Base-by-base conservation (phyloP, 2,329 filamentous ascomycete genomes). In the Grosmannia huntii region DNA sequence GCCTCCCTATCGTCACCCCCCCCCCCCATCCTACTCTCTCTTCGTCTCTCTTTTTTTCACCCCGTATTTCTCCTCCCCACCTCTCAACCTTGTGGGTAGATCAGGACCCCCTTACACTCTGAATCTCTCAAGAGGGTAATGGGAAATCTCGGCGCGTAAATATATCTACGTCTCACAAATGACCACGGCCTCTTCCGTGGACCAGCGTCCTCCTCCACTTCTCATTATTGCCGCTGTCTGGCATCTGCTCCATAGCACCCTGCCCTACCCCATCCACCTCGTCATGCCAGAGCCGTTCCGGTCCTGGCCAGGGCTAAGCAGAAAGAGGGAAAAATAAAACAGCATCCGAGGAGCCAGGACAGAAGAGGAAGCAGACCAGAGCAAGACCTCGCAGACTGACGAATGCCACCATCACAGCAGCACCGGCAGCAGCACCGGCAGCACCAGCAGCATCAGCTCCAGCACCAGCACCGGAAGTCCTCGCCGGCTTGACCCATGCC, bases 61-160 rank as follows among this genome's bases (percentile, higher is more conserved):
- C 50, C 49, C 49, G 41, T 57, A 25, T 55, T 56, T 54, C 23
- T 12, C 48, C 56, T 55, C 60, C 56, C 60, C 58, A 58, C 59
- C 56, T 59, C 38, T 57, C 59, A 60, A 58, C 56, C 61, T 59
- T 57, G 58, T 23, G 51, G 59, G 57, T 53, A 59, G 59, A 60
- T 59, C 57, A 56, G 23, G 19, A 50, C 48, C 59, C 57, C 57
- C 25, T 46, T 36, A 44, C 33, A 54, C 53, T 27, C 5, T 36
- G 19, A 55, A 58, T 51, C 48, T 53, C 53, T 56, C 54, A 52
- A 60, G 52, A 55, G 50, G 52, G 55, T 52, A 57, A 55, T 59
- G 38, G 60, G 50, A 44, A 52, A 56, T 57, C 50, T 56, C 60
- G 58, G 56, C 61, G 61, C 57, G 58, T 61, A 57, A 60, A 56